phyloP scores from a whole-genome alignment of 1,139 yeast species.

The Hansenula lynferdii region DNA sequence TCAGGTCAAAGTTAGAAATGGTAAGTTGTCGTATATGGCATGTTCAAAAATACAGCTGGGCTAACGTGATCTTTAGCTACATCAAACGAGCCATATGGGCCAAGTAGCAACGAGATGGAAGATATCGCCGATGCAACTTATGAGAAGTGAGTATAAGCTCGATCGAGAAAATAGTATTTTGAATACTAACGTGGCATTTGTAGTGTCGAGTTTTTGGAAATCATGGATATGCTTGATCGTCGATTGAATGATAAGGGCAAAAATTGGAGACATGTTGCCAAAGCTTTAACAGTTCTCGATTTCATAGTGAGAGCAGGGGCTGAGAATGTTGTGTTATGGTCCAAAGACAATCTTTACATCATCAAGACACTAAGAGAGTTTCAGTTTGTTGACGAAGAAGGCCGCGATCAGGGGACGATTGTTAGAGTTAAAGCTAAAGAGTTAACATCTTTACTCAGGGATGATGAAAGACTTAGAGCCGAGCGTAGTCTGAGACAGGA shows the following conservation, averaged over 20 bases:
- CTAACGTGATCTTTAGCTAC: slow-evolving; percentile 70
- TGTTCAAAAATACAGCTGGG: not conserved
- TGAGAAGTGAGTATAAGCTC: slow-evolving; percentile 30
- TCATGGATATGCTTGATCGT: slow-evolving; percentile 94
- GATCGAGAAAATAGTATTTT: not conserved
- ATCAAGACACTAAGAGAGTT: slow-evolving; percentile 92
- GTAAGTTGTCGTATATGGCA: slow-evolving; percentile 19
- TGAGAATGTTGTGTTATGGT: slow-evolving; percentile 92
- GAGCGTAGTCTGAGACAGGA: slow-evolving; percentile 56
- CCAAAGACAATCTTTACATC: slow-evolving; percentile 83
- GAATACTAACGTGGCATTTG: slow-evolving; percentile 4
- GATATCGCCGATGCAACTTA: slow-evolving; percentile 76
- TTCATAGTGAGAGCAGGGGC: slow-evolving; percentile 84
- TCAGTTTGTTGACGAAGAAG: slow-evolving; percentile 73
- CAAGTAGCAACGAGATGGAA: slow-evolving; percentile 77
- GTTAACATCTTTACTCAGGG: slow-evolving; percentile 70
- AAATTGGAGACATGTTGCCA: slow-evolving; percentile 97
- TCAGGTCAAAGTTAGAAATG: slow-evolving; percentile 81
- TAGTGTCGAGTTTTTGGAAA: slow-evolving; percentile 76
- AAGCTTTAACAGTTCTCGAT: slow-evolving; percentile 83
- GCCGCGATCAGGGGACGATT: slow-evolving; percentile 85
- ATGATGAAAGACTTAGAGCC: slow-evolving; percentile 75
- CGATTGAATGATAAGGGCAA: slow-evolving; percentile 95
- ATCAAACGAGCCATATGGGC: slow-evolving; percentile 84
- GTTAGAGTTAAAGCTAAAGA: slow-evolving; percentile 92